phyloP scores from a whole-genome alignment of 2,329 filamentous ascomycete genomes.

The Coniochaeta prunicola region DNA sequence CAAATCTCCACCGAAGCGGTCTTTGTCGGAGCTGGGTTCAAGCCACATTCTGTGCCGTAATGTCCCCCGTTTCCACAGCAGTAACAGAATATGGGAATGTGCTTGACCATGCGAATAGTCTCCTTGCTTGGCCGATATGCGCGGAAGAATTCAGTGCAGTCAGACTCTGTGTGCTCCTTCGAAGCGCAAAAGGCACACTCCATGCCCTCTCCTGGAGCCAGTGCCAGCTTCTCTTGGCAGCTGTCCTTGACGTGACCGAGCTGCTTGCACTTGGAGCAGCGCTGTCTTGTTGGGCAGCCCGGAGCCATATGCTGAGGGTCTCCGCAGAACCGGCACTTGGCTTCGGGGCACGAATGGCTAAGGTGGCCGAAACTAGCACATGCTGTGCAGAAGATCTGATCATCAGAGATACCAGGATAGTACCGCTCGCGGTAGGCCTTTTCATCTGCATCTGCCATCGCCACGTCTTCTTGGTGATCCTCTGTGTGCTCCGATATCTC shows the following conservation, averaged over 20 bases:
- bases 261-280: slow-evolving; percentile 55
- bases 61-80: slow-evolving; percentile 47
- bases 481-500: background rate
- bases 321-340: slow-evolving; percentile 41
- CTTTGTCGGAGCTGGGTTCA: slow-evolving; percentile 15
- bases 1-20: slow-evolving; percentile 36
- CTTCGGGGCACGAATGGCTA: slow-evolving; percentile 34
- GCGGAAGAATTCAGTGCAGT: slow-evolving; percentile 56
- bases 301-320: slow-evolving; percentile 37
- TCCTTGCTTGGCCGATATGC: slow-evolving; percentile 37
- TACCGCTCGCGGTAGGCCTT: slow-evolving; percentile 22
- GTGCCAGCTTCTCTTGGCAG: slow-evolving; percentile 50
- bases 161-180: slow-evolving; percentile 47
- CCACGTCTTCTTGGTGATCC: background rate
- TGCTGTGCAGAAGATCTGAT: slow-evolving; percentile 39
- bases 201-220: slow-evolving; percentile 36
- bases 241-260: slow-evolving; percentile 45
- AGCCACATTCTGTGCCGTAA: slow-evolving; percentile 48
- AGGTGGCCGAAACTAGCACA: slow-evolving; percentile 44
- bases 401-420: slow-evolving; percentile 40
- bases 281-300: slow-evolving; percentile 40
- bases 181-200: slow-evolving; percentile 56
- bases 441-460: background rate
- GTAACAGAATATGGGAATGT: slow-evolving; percentile 47
- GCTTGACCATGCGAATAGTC: slow-evolving; percentile 38